These are phyloP conservation scores for Naumovozyma dairenensis DNA, from an alignment of 805 yeast genomes.

Conservation along the genomic window DNA sequence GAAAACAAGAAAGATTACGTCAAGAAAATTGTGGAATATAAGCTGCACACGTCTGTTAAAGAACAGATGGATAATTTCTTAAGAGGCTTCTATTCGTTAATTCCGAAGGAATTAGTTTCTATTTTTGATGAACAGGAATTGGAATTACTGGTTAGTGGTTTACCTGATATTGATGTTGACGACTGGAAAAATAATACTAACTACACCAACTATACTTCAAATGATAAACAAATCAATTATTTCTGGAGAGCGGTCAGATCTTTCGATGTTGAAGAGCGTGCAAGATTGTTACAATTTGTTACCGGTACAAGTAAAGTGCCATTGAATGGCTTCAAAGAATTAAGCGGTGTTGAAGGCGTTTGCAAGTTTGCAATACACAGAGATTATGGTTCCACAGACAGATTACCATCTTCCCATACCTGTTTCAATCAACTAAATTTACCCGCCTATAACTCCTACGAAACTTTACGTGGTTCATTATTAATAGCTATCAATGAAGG, in stretches of 20 bases:
- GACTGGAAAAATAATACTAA: constrained; percentile 89
- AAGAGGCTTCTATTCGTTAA: constrained; percentile 81
- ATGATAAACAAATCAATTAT: constrained; percentile 85
- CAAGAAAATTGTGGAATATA: constrained; percentile 71
- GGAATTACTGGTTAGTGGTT: constrained; percentile 83
- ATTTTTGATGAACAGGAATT: constrained; percentile 93
- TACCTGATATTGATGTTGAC: constrained; percentile 91
- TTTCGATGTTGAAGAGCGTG: constrained; percentile 88
- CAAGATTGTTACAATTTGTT: constrained; percentile 86
- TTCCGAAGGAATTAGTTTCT: constrained; percentile 71
- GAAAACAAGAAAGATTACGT: constrained; percentile 88
- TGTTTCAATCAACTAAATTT: constrained; percentile 92
- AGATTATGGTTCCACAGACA: constrained; percentile 74
- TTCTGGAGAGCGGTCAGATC: constrained; percentile 97
- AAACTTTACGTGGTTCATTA: constrained; percentile 69
- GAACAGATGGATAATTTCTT: constrained; percentile 83
- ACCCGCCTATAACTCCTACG: constrained; percentile 88
- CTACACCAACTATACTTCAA: constrained; percentile 71
- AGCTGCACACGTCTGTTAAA: constrained; percentile 69
- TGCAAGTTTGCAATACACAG: constrained; percentile 83
- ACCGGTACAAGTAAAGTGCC: constrained; percentile 98
- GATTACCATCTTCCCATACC: constrained; percentile 92
- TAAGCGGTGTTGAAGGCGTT: constrained; percentile 79
- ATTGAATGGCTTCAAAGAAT: constrained; percentile 80
- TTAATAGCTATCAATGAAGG: constrained; percentile 88